These are phyloP conservation scores for Penicillium hesseltinei DNA, from an alignment of 2,329 filamentous ascomycete genomes.

Conservation along the genomic window DNA sequence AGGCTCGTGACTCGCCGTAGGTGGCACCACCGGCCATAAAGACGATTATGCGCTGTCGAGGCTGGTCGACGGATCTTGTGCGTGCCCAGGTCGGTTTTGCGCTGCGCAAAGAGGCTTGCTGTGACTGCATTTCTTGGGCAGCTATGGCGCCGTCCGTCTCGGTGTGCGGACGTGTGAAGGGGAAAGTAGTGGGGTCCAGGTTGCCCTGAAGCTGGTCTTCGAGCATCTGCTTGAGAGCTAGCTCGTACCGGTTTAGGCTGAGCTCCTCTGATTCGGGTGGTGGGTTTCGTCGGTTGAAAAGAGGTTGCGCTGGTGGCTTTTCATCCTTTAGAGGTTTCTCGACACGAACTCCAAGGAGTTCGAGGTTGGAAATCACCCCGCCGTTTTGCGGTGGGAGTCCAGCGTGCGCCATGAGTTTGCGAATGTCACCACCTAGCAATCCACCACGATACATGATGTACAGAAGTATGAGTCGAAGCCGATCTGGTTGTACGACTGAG, in stretches of 20 bases:
- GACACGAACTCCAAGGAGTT: constrained; percentile 74
- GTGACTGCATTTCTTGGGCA: constrained; percentile 52
- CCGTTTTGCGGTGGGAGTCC: constrained; percentile 71
- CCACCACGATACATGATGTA: constrained; percentile 86
- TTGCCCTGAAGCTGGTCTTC: constrained; percentile 68
- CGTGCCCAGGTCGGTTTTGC: constrained; percentile 96
- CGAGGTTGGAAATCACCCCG: constrained; percentile 70
- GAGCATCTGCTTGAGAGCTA: constrained; percentile 77
- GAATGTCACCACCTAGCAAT: constrained; percentile 76
- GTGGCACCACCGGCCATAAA: constrained; percentile 96
- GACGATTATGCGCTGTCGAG: constrained; percentile 83
- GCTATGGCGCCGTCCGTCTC: constrained; percentile 42
- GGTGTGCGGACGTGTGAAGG: constrained; percentile 69
- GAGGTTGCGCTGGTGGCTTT: constrained; percentile 60
- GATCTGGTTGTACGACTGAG: constrained; percentile 66
- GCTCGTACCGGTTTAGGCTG: constrained; percentile 81
- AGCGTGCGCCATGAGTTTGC: constrained; percentile 80
- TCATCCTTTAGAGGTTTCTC: constrained; percentile 74
- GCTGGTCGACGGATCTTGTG: constrained; percentile 72
- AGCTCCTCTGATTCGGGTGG: constrained; percentile 68
- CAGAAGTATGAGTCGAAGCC: constrained; percentile 78
- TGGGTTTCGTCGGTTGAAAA: constrained; percentile 68
- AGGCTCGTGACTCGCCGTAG: constrained; percentile 82
- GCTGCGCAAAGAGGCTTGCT: constrained; percentile 74
- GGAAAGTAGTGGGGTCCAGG: constrained; percentile 66